Base-by-base conservation (phyloP, 768 basidiomycete species). In the Leccinum rimulosum region DNA sequence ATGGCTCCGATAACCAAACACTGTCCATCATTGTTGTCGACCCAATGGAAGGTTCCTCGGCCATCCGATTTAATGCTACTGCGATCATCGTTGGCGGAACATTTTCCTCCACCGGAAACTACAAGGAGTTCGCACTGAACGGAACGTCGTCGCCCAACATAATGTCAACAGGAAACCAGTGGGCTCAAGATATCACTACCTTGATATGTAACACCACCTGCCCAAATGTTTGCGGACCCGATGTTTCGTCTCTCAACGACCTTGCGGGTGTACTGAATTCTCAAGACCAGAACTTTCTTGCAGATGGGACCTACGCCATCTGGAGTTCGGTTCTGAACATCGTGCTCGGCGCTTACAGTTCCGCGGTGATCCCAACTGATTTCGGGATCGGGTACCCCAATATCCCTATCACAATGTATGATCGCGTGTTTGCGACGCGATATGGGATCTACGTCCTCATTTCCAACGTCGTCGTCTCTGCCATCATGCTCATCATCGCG, bases 141-240 rank as follows among this genome's bases (percentile, higher is more conserved):
- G 62, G 64, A 19, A 64, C 62, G n/a, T 58, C 60, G 3, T 55
- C 58, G 55, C 53, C 55, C 17, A 63, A 61, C 19, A 50, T 57
- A 30, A 64, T 59, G 60, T 10, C 50, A 27, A 31, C 6, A 6
- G 48, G 36, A 43, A 50, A 28, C 10, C 62, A 50, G 10, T 69
- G 68, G 65, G 62, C 57, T 11, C 54, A 55, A 56, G 67, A 66
- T 36, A 64, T 68, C 47, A 54, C 56, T 8, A 58, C 30, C 47
- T 25, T 68, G 11, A 55, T 68, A 8, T 64, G 60, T 49, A 59
- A 64, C 1, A 40, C 58, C 10, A 52, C 45, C 3, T 35, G 11
- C 2, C 28, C 63, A 17, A 3, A n/a, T 6, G 17, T 4, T 3
- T 55, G 28, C 38, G 53, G 9, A 0, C 0, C 6, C 50, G 63